Percentiles rank a stretch among this genome's conserved stretches.
phyloP scores from a whole-genome alignment of 192 early-diverging fungal species.

The Diversispora epigaea region DNA sequence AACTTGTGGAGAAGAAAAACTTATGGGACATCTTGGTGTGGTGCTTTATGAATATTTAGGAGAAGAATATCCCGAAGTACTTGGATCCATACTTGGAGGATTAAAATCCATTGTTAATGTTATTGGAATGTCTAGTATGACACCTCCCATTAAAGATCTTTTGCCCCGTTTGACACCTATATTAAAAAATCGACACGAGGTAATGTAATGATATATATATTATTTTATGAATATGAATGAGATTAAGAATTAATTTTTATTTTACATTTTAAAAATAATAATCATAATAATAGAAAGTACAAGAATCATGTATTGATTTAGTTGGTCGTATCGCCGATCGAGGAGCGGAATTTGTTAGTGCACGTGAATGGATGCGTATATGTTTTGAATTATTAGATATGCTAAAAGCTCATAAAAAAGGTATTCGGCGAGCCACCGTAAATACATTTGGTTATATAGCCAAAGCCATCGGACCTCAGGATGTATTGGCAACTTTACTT shows the following conservation, averaged over 20 bases:
- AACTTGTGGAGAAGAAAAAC: conserved; percentile 90
- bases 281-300: conserved; percentile 27
- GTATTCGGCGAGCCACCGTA: conserved; percentile 93
- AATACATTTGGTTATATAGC: conserved; percentile 99
- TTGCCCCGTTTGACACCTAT: conserved; percentile 97
- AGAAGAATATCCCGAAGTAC: conserved; percentile 98
- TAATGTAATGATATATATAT: background rate
- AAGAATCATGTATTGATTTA: conserved; percentile 73
- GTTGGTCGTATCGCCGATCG: conserved; percentile 98
- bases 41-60: conserved; percentile 97
- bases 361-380: conserved; percentile 99
- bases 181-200: conserved; percentile 92
- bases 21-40: conserved; percentile 91
- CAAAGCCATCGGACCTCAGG: conserved; percentile 98
- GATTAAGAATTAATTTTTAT: conserved; percentile 1
- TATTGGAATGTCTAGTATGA: conserved; percentile 98
- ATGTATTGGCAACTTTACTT: conserved; percentile 94
- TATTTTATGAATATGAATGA: background rate
- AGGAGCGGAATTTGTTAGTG: conserved; percentile 92
- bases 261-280: background rate
- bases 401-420: conserved; percentile 93
- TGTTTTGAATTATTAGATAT: conserved; percentile 98
- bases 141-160: conserved; percentile 96
- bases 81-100: conserved; percentile 90
- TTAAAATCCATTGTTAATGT: conserved; percentile 96